These are phyloP conservation scores for Phaeosphaeriaceae sp. DNA, from an alignment of 2,329 filamentous ascomycete species.

Conservation along the genomic window DNA sequence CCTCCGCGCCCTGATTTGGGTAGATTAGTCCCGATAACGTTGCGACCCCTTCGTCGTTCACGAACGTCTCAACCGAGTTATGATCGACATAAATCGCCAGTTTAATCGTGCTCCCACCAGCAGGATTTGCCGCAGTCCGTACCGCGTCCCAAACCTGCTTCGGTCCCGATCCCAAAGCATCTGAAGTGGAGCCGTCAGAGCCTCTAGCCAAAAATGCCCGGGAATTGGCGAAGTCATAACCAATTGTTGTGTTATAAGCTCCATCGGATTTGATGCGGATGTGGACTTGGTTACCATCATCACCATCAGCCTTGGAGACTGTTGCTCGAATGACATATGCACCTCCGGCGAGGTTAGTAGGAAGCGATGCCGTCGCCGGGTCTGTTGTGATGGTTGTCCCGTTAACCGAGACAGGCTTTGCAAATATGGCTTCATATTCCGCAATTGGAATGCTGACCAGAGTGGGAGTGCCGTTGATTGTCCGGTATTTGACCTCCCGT, in stretches of 20 bases:
- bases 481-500: background rate
- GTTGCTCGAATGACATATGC: background rate
- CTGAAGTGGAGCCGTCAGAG: background rate
- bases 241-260: background rate
- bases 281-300: background rate
- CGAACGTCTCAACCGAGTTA: background rate
- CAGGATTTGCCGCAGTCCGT: background rate
- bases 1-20: background rate
- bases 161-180: background rate
- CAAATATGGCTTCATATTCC: background rate
- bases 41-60: background rate
- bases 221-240: background rate
- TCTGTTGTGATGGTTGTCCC: background rate
- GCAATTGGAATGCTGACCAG: background rate
- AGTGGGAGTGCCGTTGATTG: background rate
- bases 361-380: background rate
- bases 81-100: background rate
- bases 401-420: background rate
- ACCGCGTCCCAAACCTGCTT: background rate
- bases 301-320: background rate
- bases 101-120: background rate
- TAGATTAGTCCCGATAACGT: background rate
- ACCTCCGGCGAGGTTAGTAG: background rate
- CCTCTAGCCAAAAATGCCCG: background rate
- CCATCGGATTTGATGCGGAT: background rate